These are phyloP conservation scores for Epichloe elymi DNA, from an alignment of 2,329 filamentous ascomycete genomes.

Conservation along the genomic window DNA sequence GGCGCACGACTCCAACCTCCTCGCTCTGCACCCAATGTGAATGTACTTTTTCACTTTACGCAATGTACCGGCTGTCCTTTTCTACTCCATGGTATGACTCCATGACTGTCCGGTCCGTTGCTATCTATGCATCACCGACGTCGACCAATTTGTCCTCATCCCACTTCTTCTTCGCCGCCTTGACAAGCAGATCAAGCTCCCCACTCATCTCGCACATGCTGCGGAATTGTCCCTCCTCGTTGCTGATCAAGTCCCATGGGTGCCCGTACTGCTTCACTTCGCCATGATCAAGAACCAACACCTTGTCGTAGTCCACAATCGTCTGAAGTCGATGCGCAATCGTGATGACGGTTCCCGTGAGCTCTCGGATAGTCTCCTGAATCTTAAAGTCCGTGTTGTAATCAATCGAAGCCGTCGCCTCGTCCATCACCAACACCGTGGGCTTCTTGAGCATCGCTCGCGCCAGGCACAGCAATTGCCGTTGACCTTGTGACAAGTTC, in stretches of 20 bases:
- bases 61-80: too few relatives aligned
- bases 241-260: constrained; percentile 67
- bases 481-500: constrained; percentile 91
- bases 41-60: too few relatives aligned
- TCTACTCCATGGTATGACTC: background rate
- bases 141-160: constrained; percentile 26
- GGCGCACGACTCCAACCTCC: too few relatives aligned
- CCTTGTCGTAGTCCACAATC: constrained; percentile 97
- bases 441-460: constrained; percentile 84
- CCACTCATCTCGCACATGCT: constrained; percentile 55
- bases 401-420: constrained; percentile 94
- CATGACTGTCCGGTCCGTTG: background rate
- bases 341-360: constrained; percentile 87
- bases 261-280: constrained; percentile 81
- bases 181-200: constrained; percentile 36
- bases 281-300: constrained; percentile 85
- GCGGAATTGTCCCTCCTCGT: constrained; percentile 50
- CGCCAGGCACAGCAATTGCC: constrained; percentile 86
- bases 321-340: constrained; percentile 94
- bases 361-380: constrained; percentile 87
- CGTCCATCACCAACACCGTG: constrained; percentile 96
- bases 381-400: constrained; percentile 94
- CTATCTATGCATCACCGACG: constrained; percentile 9
- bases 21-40: too few relatives aligned
- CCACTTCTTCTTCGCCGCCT: constrained; percentile 43